Base-by-base conservation (phyloP, 1,284 basidiomycete species). In the Irpex sp. region DNA sequence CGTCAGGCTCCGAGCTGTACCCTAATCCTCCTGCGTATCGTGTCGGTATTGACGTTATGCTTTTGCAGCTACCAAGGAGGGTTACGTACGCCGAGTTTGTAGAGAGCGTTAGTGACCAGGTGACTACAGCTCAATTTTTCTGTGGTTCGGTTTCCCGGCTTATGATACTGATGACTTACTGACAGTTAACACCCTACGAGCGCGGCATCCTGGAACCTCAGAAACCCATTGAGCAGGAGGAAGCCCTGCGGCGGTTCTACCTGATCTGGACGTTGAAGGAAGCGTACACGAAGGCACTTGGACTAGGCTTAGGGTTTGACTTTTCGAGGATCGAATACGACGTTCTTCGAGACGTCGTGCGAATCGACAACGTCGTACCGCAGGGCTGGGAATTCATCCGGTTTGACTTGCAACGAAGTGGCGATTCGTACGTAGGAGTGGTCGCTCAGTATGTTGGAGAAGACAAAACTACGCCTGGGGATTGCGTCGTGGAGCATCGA, bases 261-360 rank as follows among this genome's bases (percentile, higher is more conserved):
- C 85, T 87, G 76, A 83, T 92, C 63, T 94, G 91, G 91, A 93
- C 91, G 4, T 75, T 91, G 69, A 94, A 94, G 73, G 91, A 94
- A 71, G 90, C 92, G 3, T 94, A 91, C 70, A 90, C 90, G 2
- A 94, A 94, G 74, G 90, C 91, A 4, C 78, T 92, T 28, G 91
- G 91, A 5, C 71, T 89, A 39, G 91, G 91, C 0, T 80, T 93
- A n/a, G 88, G 89, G 1, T 92, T 92, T 68, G 86, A 92, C 67
- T 90, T 92, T 73, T 77, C 77, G 47, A 80, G 90, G 36, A 82
- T 92, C 63, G 84, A 91, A 68, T 90, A 87, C 68, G 80, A 90
- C 67, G 75, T 85, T 7, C 69, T 70, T 21, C 68, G 75, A 35
- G 79, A 81, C 58, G 64, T 73, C 8, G 75, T 91, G 35, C 77